Conservation (phyloP, 371 early-diverging fungal genomes). For the Smittium culicis region DNA sequence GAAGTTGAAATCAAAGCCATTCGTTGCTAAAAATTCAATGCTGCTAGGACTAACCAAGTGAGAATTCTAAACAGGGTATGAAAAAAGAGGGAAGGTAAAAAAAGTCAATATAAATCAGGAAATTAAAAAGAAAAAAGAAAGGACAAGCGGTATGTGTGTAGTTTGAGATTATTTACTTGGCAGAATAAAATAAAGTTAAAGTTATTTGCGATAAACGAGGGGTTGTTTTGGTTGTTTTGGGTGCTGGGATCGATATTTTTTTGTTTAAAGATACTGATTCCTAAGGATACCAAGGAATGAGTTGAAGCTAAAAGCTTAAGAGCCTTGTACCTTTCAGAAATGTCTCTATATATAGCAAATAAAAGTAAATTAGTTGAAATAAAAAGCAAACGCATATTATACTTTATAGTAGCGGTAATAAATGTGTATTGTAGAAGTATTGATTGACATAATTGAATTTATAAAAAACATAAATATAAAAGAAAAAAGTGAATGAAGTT, state of each 20-base stretch:
- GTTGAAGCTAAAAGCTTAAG: constrained; percentile 45
- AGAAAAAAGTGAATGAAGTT: no score
- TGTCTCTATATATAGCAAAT: constrained; percentile 25
- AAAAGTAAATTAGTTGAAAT: no score
- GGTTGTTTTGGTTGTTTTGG: no score
- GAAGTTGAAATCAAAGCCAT: constrained; percentile 68
- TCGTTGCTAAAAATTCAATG: constrained; percentile 58
- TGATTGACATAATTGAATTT: no score
- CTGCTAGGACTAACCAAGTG: constrained; percentile 45
- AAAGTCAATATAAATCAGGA: background rate
- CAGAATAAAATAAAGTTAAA: constrained; percentile 23
- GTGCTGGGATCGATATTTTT: constrained; percentile 17
- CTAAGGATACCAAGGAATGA: constrained; percentile 67
- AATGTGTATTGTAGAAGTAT: no score
- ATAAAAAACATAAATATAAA: no score
- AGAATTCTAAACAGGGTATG: constrained; percentile 18
- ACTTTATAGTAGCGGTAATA: no score
- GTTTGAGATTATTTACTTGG: constrained; percentile 15
- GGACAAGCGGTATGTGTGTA: background rate
- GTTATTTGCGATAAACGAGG: constrained; percentile 24
- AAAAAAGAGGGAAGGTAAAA: no score
- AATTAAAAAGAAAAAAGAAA: background rate
- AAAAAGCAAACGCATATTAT: background rate
- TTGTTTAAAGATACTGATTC: constrained; percentile 48
- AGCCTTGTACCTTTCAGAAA: constrained; percentile 59